Evolutionary conservation across 805 yeast genomes (phyloP).

Genomic region (Saturnispora kantuleensis): DNA sequence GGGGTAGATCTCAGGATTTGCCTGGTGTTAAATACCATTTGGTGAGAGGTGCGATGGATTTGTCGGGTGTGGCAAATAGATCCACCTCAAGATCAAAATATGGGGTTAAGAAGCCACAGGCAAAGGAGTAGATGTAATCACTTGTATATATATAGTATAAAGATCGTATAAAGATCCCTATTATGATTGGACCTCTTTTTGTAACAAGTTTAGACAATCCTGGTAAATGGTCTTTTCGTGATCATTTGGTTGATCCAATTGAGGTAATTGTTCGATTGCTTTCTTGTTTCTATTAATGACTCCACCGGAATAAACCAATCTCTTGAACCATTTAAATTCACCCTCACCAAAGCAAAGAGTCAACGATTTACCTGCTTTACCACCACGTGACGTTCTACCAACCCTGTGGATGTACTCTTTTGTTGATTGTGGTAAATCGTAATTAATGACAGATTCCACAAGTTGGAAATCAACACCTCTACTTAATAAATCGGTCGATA

Average conservation of each 20-base stretch:
- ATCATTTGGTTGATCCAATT: slow-evolving; percentile 27
- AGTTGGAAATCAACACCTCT: slow-evolving; percentile 82
- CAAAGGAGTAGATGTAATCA: slow-evolving; percentile 23
- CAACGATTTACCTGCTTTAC: slow-evolving; percentile 63
- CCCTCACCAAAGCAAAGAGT: slow-evolving; percentile 69
- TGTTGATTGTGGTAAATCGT: slow-evolving; percentile 80
- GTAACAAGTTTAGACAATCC: slow-evolving; percentile 34
- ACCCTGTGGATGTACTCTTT: slow-evolving; percentile 93
- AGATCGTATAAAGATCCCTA: background rate
- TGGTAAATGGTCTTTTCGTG: slow-evolving; percentile 34
- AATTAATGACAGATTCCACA: slow-evolving; percentile 71
- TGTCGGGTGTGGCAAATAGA: slow-evolving; percentile 92
- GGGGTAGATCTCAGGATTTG: slow-evolving; percentile 97
- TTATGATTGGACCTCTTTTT: slow-evolving; percentile 28
- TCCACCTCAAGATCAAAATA: slow-evolving; percentile 83
- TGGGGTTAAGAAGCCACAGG: slow-evolving; percentile 80
- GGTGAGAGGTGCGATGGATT: slow-evolving; percentile 87
- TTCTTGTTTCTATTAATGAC: slow-evolving; percentile 43
- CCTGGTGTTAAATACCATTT: slow-evolving; percentile 97
- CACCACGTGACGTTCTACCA: slow-evolving; percentile 97
- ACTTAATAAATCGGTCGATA: slow-evolving; percentile 88
- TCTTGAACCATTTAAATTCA: slow-evolving; percentile 57
- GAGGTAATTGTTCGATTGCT: slow-evolving; percentile 26
- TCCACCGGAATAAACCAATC: slow-evolving; percentile 33
- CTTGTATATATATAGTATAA: slow-evolving; percentile 7